These are phyloP conservation scores for Rosa rugosa DNA, from an alignment of 306 rosid genomes.

Conservation along the genomic window DNA sequence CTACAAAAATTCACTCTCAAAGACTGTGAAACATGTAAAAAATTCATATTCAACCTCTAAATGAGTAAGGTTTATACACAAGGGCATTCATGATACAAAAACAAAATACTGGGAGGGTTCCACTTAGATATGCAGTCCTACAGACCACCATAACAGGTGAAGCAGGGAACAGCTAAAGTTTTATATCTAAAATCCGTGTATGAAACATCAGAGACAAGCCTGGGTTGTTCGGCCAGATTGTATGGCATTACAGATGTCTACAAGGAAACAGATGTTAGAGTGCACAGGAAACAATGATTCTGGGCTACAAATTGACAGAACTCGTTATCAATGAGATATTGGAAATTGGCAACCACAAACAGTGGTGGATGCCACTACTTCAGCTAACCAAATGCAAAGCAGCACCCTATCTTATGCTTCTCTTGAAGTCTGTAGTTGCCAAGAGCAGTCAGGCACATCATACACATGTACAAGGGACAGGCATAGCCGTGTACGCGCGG, in stretches of 20 bases:
- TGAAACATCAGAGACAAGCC: background rate
- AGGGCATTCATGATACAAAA: background rate
- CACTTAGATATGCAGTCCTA: background rate
- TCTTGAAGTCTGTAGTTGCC: background rate
- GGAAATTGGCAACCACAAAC: background rate
- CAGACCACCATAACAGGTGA: background rate
- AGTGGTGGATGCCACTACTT: background rate
- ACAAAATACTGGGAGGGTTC: background rate
- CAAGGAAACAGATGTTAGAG: background rate
- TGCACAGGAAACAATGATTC: background rate
- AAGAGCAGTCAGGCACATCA: background rate
- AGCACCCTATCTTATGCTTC: background rate
- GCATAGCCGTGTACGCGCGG: too few species aligned
- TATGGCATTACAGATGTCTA: background rate
- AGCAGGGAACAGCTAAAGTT: background rate
- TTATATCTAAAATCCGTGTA: background rate
- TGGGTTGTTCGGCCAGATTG: background rate
- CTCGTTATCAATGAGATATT: background rate
- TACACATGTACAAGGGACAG: too few species aligned
- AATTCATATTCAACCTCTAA: background rate
- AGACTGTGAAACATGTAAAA: background rate
- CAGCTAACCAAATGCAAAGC: background rate
- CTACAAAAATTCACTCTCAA: background rate
- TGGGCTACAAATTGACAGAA: background rate
- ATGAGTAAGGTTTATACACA: background rate